Conservation (phyloP, 1,284 basidiomycete species). For the Neonothopanus nambi region DNA sequence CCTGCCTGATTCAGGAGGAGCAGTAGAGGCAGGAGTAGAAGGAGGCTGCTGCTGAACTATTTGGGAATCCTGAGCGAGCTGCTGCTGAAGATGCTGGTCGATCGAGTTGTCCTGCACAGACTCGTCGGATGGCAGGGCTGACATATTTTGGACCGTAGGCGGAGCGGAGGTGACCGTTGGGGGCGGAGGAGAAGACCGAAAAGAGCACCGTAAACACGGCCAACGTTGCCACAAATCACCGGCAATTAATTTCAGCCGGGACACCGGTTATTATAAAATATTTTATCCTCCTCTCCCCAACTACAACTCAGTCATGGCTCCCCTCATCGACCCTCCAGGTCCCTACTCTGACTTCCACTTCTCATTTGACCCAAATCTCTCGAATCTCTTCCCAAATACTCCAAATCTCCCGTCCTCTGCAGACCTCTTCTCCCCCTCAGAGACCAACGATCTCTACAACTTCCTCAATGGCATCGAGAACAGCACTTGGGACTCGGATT, state of each 20-base stretch:
- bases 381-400: slow-evolving; percentile 55
- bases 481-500: slow-evolving; percentile 62
- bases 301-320: too few species aligned
- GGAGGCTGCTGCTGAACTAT: slow-evolving; percentile 7
- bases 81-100: slow-evolving; percentile 60
- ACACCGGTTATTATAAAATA: too few species aligned
- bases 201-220: too few species aligned
- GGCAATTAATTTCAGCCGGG: too few species aligned
- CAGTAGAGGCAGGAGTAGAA: slow-evolving; percentile 27
- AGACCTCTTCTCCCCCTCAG: slow-evolving; percentile 71
- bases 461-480: slow-evolving; percentile 78
- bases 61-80: slow-evolving; percentile 37
- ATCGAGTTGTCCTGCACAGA: slow-evolving; percentile 37
- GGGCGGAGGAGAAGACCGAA: not conserved
- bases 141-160: slow-evolving; percentile 48
- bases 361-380: slow-evolving; percentile 57
- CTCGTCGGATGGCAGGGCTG: slow-evolving; percentile 64
- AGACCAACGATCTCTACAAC: slow-evolving; percentile 70
- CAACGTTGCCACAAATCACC: too few species aligned
- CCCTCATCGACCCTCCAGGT: slow-evolving; percentile 35
- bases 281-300: too few species aligned
- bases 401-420: slow-evolving; percentile 65
- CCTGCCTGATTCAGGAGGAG: slow-evolving; percentile 29
- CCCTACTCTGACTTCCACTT: slow-evolving; percentile 67
- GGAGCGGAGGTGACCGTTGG: slow-evolving; percentile 1